These are phyloP conservation scores for Pseudocercospora fuligena DNA, from an alignment of 2,329 filamentous ascomycete genomes.

Conservation along the genomic window DNA sequence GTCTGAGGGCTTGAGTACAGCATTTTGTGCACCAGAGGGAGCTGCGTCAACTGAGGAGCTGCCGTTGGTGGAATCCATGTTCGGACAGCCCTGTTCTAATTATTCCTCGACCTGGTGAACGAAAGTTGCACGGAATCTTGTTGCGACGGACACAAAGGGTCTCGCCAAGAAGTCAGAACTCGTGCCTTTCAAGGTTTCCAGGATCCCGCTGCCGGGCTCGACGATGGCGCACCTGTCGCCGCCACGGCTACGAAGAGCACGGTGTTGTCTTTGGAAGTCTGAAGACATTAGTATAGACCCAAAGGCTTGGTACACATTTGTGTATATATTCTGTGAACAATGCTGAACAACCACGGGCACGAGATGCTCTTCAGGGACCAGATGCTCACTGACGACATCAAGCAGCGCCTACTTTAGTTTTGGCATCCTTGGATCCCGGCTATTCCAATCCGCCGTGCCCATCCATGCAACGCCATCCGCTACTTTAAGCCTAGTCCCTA, in stretches of 20 bases:
- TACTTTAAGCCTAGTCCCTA: background rate
- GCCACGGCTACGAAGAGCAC: background rate
- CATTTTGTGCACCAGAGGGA: slow-evolving; percentile 64
- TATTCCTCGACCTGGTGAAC: slow-evolving; percentile 5
- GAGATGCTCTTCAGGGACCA: background rate
- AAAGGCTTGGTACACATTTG: background rate
- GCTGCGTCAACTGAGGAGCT: slow-evolving; percentile 43
- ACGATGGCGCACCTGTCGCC: background rate
- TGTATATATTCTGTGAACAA: background rate
- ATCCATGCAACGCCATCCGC: slow-evolving; percentile 6
- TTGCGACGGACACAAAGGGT: background rate
- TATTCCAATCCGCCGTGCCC: background rate
- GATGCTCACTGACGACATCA: background rate
- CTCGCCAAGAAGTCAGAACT: background rate
- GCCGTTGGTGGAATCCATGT: slow-evolving; percentile 28
- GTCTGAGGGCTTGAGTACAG: slow-evolving; percentile 83
- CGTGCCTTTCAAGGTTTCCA: background rate
- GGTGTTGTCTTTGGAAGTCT: background rate
- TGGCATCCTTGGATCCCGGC: background rate
- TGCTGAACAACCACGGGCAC: background rate
- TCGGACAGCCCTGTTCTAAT: slow-evolving; percentile 19
- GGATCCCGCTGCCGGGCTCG: background rate
- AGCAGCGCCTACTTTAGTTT: background rate
- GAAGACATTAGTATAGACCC: background rate
- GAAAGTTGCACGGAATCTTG: slow-evolving; percentile 7